Conservation (phyloP, 495 filamentous ascomycete genomes). For the Lasiosphaeris hirsuta region DNA sequence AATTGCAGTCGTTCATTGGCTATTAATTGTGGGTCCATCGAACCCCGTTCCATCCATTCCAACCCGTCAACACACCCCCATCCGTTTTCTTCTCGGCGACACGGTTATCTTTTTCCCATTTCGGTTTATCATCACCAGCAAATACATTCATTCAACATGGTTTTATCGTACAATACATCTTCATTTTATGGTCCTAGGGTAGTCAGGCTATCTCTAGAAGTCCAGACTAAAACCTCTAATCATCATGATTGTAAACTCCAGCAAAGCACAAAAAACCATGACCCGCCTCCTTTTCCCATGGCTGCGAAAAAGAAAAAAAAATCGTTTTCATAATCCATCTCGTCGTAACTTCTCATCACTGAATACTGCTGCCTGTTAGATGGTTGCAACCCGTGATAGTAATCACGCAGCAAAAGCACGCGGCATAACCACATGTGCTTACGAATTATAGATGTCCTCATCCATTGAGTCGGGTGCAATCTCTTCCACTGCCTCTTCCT, state of each 20-base stretch:
- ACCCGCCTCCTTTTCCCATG: too few species aligned
- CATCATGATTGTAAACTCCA: too few species aligned
- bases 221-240: too few species aligned
- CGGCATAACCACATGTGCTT: slow-evolving; percentile 3
- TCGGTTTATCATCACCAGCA: too few species aligned
- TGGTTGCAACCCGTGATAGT: neutral
- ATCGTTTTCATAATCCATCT: slow-evolving; percentile 1
- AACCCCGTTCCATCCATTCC: neutral
- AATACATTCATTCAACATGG: too few species aligned
- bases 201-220: too few species aligned
- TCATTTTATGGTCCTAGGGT: too few species aligned
- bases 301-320: too few species aligned
- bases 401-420: slow-evolving; percentile 6
- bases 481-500: slow-evolving; percentile 66
- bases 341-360: slow-evolving; percentile 5
- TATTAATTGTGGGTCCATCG: slow-evolving; percentile 12
- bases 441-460: slow-evolving; percentile 63
- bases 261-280: too few species aligned
- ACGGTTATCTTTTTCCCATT: too few species aligned
- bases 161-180: too few species aligned
- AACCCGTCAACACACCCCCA: neutral
- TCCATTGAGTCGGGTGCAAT: slow-evolving; percentile 72
- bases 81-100: neutral
- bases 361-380: slow-evolving; percentile 1
- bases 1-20: slow-evolving; percentile 19